Conservation (phyloP, 169 alveolate genomes). For the Cryptosporidium xiaoi region DNA sequence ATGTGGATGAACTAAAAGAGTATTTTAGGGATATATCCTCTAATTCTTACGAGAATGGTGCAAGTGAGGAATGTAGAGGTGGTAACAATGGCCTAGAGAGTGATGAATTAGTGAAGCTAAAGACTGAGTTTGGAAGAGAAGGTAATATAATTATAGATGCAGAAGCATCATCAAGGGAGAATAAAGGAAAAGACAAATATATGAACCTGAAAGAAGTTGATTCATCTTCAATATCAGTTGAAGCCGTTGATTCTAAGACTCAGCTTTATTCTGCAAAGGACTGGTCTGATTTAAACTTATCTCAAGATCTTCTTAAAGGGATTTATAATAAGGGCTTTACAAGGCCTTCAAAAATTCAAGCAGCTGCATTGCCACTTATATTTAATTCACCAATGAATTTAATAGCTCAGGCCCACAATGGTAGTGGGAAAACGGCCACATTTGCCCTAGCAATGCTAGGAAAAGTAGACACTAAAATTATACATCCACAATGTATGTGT, state of each 20-base stretch:
- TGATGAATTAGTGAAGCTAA: constrained; percentile 18
- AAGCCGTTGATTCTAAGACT: constrained; percentile 47
- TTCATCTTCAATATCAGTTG: constrained; percentile 63
- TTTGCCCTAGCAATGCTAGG: constrained; percentile 93
- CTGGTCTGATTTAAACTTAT: constrained; percentile 80
- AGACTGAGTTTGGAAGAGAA: constrained; percentile 68
- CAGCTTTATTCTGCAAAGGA: constrained; percentile 77
- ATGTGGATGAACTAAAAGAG: constrained; percentile 64
- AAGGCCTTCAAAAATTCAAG: constrained; percentile 86
- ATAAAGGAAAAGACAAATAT: background rate
- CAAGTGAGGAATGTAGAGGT: constrained; percentile 19
- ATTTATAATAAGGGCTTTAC: constrained; percentile 77
- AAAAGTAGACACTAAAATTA: constrained; percentile 84
- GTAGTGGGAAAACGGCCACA: constrained; percentile 98
- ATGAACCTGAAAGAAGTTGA: constrained; percentile 44
- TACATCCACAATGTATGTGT: constrained; percentile 86
- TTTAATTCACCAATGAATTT: constrained; percentile 79
- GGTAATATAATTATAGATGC: constrained; percentile 58
- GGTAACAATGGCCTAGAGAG: background rate
- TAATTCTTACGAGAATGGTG: background rate
- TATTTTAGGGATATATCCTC: constrained; percentile 47
- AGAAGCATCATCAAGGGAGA: background rate
- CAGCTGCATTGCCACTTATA: constrained; percentile 85
- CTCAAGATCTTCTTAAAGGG: constrained; percentile 78
- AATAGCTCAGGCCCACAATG: constrained; percentile 96